Base-by-base conservation (phyloP, 1,284 basidiomycete genomes). In the Tilletia setariae region DNA sequence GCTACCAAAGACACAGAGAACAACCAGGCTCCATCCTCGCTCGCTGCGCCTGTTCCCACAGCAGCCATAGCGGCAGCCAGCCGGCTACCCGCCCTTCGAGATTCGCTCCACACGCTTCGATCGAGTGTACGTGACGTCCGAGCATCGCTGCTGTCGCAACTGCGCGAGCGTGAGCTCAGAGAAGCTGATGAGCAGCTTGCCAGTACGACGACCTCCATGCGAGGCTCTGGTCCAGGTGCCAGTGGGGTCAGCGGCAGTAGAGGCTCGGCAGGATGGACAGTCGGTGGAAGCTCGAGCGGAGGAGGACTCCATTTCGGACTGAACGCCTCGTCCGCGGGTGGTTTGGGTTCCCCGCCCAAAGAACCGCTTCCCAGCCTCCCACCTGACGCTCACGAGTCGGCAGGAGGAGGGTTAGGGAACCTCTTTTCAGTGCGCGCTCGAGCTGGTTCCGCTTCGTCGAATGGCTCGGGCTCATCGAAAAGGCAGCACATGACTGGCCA, bases 51-150 rank as follows among this genome's bases (percentile, higher is more conserved):
- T 8, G 56, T 61, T 7, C 56, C 56, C 9, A 32, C 8, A 61
- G 28, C 56, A 15, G 56, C 56, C 19, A 30, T 30, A 32, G 56
- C 32, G 2, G 56, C 56, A 35, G 28, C 28, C 8, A 30, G 19
- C 25, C 56, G 56, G 19, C 56, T 61, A 19, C 56, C 56, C n/a
- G 56, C 56, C 28, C 56, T 61, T 15, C 56, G 56, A 16, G 16
- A 19, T 13, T 61, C 56, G 19, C 56, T 61, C 25, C 9, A 9
- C 0, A 32, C 28, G 9, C 56, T 61, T 15, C 56, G 23, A 11
- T 32, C 30, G 8, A 61, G 28, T 21, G 56, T 61, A n/a, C 28
- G 28, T 15, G 56, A 61, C 2, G 56, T 30, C 2, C 56, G 56
- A 25, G 25, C 56, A 8, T 61, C 56, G 30, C 56, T 61, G 8